A percentile compares a stretch with the other conserved stretches of the same genome.
Conservation (phyloP, 345 rosid species). For the Eutrema yunnanense region DNA sequence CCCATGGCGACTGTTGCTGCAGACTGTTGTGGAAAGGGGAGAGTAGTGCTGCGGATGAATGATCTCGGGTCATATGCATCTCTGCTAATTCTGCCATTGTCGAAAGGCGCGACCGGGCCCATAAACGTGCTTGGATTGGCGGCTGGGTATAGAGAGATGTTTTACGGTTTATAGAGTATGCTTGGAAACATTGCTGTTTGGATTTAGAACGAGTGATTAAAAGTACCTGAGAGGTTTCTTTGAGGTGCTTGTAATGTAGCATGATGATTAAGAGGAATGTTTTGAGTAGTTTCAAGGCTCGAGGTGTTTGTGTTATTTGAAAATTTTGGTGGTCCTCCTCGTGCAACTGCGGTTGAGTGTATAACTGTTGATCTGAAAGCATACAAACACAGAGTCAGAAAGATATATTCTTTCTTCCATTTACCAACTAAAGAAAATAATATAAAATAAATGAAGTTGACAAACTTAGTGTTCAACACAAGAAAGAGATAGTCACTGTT, state of each 20-base stretch:
- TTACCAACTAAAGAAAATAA: too few relatives aligned
- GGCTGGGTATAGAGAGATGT: slow-evolving; percentile 27
- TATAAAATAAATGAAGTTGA: too few relatives aligned
- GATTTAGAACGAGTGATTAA: slow-evolving; percentile 2
- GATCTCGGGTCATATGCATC: slow-evolving; percentile 68
- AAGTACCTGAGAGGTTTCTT: slow-evolving; percentile 58
- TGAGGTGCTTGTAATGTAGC: slow-evolving; percentile 49
- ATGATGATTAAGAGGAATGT: slow-evolving; percentile 36
- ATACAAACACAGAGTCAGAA: slow-evolving; percentile 2
- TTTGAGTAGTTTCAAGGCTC: slow-evolving; percentile 40
- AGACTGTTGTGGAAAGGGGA: slow-evolving; percentile 40
- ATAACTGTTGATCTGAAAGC: slow-evolving; percentile 76
- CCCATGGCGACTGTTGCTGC: slow-evolving; percentile 41
- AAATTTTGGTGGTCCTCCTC: slow-evolving; percentile 41
- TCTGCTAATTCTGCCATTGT: slow-evolving; percentile 43
- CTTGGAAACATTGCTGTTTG: slow-evolving; percentile 2
- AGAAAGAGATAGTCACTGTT: too few relatives aligned
- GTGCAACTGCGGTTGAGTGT: slow-evolving; percentile 46
- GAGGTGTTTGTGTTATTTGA: slow-evolving; percentile 35
- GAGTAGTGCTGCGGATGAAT: slow-evolving; percentile 39
- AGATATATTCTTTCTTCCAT: not conserved
- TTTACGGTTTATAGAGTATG: not conserved
- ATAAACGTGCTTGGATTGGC: slow-evolving; percentile 63
- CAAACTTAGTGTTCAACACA: too few relatives aligned
- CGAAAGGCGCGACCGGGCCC: slow-evolving; percentile 59